phyloP scores from a whole-genome alignment of 371 early-diverging fungal genomes.

The Coemansia sp. region DNA sequence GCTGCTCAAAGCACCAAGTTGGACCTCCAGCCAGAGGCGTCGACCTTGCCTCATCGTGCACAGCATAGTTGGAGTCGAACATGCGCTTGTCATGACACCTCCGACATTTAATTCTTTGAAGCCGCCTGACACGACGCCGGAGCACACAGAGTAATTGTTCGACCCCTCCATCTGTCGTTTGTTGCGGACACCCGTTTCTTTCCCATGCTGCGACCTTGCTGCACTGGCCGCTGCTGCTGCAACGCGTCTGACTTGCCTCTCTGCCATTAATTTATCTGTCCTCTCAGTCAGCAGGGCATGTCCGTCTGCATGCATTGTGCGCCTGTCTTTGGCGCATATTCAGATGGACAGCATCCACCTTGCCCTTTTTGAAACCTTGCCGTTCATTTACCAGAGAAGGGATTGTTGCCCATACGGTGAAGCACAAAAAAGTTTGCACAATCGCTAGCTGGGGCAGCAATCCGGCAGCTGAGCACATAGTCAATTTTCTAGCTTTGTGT shows the following conservation, averaged over 20 bases:
- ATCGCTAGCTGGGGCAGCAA: not conserved
- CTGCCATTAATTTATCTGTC: not conserved
- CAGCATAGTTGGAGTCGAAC: too few species aligned
- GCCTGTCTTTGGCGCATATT: not conserved
- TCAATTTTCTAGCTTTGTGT: too few species aligned
- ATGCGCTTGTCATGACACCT: not conserved
- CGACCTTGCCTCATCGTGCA: not conserved
- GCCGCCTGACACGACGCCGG: not conserved
- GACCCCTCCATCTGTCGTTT: not conserved
- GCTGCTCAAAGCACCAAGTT: not conserved
- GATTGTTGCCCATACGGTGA: not conserved
- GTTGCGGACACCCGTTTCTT: not conserved
- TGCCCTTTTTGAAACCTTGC: not conserved
- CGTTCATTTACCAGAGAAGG: not conserved
- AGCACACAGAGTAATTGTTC: slow-evolving; percentile 5
- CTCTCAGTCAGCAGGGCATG: slow-evolving; percentile 2
- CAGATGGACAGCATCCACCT: not conserved
- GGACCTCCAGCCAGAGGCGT: not conserved
- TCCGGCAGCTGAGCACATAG: too few species aligned
- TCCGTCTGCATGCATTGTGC: slow-evolving; percentile 7
- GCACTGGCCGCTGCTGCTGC: not conserved
- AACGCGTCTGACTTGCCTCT: slow-evolving; percentile 1
- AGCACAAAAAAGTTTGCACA: not conserved
- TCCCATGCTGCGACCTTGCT: not conserved
- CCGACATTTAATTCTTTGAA: not conserved